phyloP scores from a whole-genome alignment of 169 alveolate species.

The Plasmodium knowlesi region DNA sequence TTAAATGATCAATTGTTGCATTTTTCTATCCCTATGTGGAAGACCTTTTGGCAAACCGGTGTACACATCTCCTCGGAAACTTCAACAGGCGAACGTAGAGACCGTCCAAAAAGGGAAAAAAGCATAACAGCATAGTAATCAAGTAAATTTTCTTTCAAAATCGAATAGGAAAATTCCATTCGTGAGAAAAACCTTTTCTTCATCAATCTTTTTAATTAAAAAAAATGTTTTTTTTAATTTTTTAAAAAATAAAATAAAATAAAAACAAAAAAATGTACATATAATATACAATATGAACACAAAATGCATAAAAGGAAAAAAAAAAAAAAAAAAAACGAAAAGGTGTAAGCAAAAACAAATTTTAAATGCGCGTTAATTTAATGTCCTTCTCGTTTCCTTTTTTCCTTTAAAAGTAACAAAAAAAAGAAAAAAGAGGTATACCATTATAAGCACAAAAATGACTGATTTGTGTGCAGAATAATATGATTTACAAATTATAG shows the following conservation, averaged over 20 bases:
- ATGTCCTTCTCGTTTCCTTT: conserved; percentile 8
- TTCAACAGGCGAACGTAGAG: background rate
- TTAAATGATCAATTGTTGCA: background rate
- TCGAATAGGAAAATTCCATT: background rate
- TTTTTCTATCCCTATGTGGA: background rate
- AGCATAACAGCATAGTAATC: background rate
- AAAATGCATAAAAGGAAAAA: background rate
- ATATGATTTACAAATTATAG: background rate
- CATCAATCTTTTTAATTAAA: background rate
- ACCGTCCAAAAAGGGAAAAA: background rate
- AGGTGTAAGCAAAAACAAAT: background rate
- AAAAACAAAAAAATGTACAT: background rate
- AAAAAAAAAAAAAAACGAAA: background rate
- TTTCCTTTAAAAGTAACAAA: conserved; percentile 17
- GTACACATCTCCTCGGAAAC: background rate
- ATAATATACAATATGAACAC: background rate
- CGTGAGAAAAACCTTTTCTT: background rate
- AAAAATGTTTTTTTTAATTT: background rate
- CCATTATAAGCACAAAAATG: background rate
- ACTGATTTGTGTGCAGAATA: background rate
- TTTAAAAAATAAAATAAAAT: background rate
- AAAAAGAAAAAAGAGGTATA: background rate
- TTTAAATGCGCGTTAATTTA: background rate
- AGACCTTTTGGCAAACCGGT: background rate
- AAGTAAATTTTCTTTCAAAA: background rate